Evolutionary conservation across 2,329 filamentous ascomycete genomes (phyloP).

Genomic region (Fusarium sp.): DNA sequence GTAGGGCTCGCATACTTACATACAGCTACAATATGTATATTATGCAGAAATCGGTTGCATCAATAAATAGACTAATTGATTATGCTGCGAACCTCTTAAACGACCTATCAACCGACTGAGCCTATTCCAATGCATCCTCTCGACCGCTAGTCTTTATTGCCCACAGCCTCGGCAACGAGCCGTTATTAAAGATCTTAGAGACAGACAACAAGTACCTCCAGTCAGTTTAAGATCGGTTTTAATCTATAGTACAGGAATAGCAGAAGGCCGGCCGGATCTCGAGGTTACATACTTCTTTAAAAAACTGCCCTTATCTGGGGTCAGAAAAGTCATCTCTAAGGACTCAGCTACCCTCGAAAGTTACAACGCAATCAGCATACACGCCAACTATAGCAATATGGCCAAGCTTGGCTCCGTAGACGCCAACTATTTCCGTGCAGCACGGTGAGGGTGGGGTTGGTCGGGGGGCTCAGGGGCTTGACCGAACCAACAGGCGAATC

Average conservation of each 20-base stretch:
- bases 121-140: conserved; percentile 23
- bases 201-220: conserved; percentile 47
- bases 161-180: conserved; percentile 55
- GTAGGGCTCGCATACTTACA: conserved; percentile 52
- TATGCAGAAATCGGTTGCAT: conserved; percentile 17
- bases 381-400: conserved; percentile 46
- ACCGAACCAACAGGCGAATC: no score
- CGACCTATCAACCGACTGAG: conserved; percentile 46
- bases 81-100: conserved; percentile 50
- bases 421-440: not conserved
- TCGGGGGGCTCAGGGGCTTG: no score
- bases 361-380: conserved; percentile 46
- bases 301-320: conserved; percentile 47
- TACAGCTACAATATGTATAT: conserved; percentile 56
- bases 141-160: conserved; percentile 52
- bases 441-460: no score
- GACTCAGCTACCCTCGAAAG: conserved; percentile 50
- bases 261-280: conserved; percentile 28
- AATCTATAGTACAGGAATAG: conserved; percentile 43
- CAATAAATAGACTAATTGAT: conserved; percentile 45
- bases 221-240: conserved; percentile 44
- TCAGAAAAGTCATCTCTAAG: conserved; percentile 47
- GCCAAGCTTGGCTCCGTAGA: conserved; percentile 31
- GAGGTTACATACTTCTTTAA: conserved; percentile 54
- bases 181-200: conserved; percentile 46